Conservation (phyloP, 345 rosid genomes). For the Salix suchowensis region DNA sequence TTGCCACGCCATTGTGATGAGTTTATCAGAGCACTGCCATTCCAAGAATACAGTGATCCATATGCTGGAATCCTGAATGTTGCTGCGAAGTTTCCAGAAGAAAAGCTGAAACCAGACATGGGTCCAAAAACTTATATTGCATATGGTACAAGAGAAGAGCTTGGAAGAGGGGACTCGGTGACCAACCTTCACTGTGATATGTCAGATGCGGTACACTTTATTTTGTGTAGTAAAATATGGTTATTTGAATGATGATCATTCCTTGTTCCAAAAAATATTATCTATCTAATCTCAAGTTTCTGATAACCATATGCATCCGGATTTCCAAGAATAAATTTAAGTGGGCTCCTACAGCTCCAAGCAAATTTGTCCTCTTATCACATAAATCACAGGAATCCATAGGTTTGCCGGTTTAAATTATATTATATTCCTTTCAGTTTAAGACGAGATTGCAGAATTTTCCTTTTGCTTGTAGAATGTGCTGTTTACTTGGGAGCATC, state of each 20-base stretch:
- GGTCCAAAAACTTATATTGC: constrained; percentile 96
- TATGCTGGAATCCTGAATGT: constrained; percentile 71
- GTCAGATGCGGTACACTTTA: constrained; percentile 76
- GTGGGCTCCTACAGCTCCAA: background rate
- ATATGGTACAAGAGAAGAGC: constrained; percentile 67
- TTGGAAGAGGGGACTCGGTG: constrained; percentile 92
- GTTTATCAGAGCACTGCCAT: constrained; percentile 73
- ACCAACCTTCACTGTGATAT: constrained; percentile 92
- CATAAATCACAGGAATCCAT: background rate
- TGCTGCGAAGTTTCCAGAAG: constrained; percentile 65
- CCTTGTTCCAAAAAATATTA: background rate
- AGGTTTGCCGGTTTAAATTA: background rate
- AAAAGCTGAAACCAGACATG: constrained; percentile 67
- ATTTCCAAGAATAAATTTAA: background rate
- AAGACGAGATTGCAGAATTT: background rate
- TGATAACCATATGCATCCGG: background rate
- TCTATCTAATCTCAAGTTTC: background rate
- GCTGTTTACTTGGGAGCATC: background rate
- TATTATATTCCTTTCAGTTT: background rate
- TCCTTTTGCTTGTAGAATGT: background rate
- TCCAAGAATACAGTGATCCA: constrained; percentile 76
- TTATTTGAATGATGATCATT: background rate
- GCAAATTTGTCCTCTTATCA: background rate
- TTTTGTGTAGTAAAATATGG: background rate
- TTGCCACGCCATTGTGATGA: constrained; percentile 93